A percentile compares a stretch with the other conserved stretches of the same genome.
Evolutionary conservation across 768 basidiomycete genomes (phyloP).

Genomic region (Cystobasidium ongulense): DNA sequence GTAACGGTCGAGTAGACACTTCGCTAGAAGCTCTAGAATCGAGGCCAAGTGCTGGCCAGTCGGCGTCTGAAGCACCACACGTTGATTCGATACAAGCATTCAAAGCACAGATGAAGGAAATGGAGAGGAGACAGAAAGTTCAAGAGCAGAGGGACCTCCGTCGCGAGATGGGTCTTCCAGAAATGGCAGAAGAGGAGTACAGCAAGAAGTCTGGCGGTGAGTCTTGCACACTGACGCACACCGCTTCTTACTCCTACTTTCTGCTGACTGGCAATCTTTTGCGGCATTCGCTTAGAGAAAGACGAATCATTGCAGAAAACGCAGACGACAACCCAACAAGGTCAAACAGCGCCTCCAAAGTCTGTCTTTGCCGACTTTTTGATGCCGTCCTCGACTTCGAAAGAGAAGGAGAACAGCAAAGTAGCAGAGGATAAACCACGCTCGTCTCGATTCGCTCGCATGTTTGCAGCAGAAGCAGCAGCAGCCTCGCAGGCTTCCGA

Average conservation of each 20-base stretch:
- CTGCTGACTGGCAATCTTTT: neutral
- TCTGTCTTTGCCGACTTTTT: conserved; percentile 28
- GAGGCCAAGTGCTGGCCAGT: neutral
- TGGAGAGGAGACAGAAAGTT: conserved; percentile 23
- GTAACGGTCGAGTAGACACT: neutral
- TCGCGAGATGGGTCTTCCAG: conserved; percentile 26
- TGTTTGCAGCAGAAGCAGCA: conserved; percentile 7
- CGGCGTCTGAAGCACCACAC: neutral
- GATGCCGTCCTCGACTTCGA: neutral
- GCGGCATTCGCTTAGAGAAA: neutral
- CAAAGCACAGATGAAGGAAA: conserved; percentile 34
- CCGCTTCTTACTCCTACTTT: neutral
- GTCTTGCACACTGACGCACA: neutral
- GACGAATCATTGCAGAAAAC: neutral
- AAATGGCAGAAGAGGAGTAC: neutral
- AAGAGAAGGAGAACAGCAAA: neutral
- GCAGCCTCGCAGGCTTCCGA: neutral
- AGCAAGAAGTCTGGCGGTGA: neutral
- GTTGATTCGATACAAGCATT: conserved; percentile 32
- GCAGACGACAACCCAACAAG: neutral
- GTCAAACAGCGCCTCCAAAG: neutral
- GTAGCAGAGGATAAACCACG: conserved; percentile 12
- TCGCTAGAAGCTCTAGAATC: neutral
- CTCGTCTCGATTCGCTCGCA: conserved; percentile 10
- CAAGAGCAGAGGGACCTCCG: neutral